Percentiles rank a stretch among this genome's conserved stretches.
phyloP scores from a whole-genome alignment of 441 rosid species.

The Erysimum pusillum region DNA sequence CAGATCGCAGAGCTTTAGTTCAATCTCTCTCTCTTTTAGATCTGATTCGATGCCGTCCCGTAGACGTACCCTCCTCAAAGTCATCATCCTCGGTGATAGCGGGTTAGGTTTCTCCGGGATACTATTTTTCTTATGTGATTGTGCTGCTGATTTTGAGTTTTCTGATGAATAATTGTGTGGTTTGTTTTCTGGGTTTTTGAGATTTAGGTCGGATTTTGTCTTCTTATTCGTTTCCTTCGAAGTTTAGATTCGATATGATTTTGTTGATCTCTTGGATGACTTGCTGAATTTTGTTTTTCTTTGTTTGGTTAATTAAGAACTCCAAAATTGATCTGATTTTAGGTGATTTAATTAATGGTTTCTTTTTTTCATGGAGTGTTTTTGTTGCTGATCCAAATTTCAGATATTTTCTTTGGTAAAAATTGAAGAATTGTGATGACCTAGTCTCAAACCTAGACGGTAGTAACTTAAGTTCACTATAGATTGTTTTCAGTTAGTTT shows the following conservation, averaged over 20 bases:
- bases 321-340: conserved; percentile 2
- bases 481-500: neutral
- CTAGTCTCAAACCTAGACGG: neutral
- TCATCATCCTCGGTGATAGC: conserved; percentile 91
- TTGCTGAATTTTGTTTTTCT: conserved; percentile 20
- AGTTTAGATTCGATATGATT: conserved; percentile 28
- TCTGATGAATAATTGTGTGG: conserved; percentile 2
- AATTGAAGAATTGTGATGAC: neutral
- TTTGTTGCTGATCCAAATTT: conserved; percentile 19
- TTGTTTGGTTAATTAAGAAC: neutral
- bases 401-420: conserved; percentile 7
- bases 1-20: neutral
- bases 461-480: neutral
- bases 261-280: conserved; percentile 9
- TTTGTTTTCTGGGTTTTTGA: conserved; percentile 30
- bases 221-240: neutral
- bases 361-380: neutral
- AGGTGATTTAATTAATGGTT: neutral
- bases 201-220: conserved; percentile 11
- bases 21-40: conserved; percentile 17
- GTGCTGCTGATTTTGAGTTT: conserved; percentile 11
- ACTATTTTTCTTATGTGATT: neutral
- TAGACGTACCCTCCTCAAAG: conserved; percentile 78
- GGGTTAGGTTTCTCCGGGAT: conserved; percentile 51
- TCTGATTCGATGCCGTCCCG: conserved; percentile 71